Conservation (phyloP, 305 asterid species). For the Fraxinus floribunda region DNA sequence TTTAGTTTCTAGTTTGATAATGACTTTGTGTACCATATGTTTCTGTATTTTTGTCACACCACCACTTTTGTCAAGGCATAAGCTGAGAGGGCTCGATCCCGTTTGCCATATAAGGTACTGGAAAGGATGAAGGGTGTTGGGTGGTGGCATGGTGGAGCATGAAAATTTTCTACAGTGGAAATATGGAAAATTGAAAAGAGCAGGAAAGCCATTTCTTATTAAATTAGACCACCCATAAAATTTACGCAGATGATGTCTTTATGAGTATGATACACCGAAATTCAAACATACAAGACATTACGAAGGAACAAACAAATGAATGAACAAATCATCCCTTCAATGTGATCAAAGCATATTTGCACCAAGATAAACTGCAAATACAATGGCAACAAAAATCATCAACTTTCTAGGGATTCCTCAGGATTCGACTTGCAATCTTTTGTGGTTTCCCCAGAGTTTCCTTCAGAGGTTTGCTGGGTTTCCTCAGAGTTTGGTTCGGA, state of each 20-base stretch:
- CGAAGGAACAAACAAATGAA: conserved; percentile 49
- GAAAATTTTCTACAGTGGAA: background rate
- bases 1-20: background rate
- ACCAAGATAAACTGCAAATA: conserved; percentile 6
- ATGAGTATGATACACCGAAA: background rate
- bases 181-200: background rate
- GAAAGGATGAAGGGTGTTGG: background rate
- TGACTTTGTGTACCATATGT: background rate
- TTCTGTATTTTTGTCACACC: background rate
- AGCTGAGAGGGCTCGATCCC: background rate
- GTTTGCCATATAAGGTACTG: background rate
- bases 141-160: background rate
- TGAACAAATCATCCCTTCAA: conserved; percentile 45
- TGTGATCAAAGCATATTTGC: conserved; percentile 13
- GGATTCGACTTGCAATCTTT: conserved; percentile 20
- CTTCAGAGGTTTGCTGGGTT: conserved; percentile 13
- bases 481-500: conserved; percentile 21
- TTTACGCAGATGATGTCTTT: conserved; percentile 3
- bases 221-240: conserved; percentile 3
- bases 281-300: conserved; percentile 30
- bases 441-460: background rate
- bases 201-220: background rate
- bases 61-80: background rate
- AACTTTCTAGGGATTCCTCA: conserved; percentile 31
- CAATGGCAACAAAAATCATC: conserved; percentile 23